Base-by-base conservation (phyloP, 176 grass and related monocot genomes). In the Typha latifolia region DNA sequence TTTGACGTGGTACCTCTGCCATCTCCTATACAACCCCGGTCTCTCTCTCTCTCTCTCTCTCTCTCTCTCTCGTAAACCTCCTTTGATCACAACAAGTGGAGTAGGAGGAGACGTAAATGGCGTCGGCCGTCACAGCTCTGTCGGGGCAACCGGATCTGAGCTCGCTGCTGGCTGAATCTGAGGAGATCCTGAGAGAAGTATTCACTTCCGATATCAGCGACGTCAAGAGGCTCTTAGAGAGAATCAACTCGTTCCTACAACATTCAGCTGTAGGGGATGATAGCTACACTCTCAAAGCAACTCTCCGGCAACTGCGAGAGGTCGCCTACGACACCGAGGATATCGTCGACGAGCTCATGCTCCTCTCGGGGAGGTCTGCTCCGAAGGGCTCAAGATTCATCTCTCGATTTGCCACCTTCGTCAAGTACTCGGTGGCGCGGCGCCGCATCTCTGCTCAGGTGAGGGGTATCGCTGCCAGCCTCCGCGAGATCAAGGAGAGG, bases 291-390 rank as follows among this genome's bases (percentile, higher is more conserved):
- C 50, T 52, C 14, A 52, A 52, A 52, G 50, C 50, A 15, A 14
- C 50, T 52, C 50, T 52, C 50, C 12, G 49, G 0, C 18, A 67
- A 0, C 19, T 76, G 12, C 13, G 73, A 32, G 73, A 75, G 32
- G 3, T 75, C 49, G 64, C 73, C 19, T 75, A 31, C 21, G 63
- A n/a, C 0, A 75, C 53, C 13, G 73, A 75, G 20, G 73, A 75
- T 50, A 59, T 34, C 8, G 6, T 77, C 0, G 64, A 77, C 21
- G 32, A 12, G 1, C 57, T 49, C 21, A 16, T 77, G 32, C 18
- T 15, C 1, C 22, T 34, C 12, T 14, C 57, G 0, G 14, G 66
- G 3, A 52, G 4, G 12, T 52, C 12, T 15, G 29, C 22, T 10
- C 62, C 4, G 62, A n/a, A 0, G 15, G 62, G 62, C 22, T 14